Percentiles rank a stretch among this genome's conserved stretches.
Evolutionary conservation across 306 rosid species (phyloP).

Genomic region (Gleditsia sinensis): DNA sequence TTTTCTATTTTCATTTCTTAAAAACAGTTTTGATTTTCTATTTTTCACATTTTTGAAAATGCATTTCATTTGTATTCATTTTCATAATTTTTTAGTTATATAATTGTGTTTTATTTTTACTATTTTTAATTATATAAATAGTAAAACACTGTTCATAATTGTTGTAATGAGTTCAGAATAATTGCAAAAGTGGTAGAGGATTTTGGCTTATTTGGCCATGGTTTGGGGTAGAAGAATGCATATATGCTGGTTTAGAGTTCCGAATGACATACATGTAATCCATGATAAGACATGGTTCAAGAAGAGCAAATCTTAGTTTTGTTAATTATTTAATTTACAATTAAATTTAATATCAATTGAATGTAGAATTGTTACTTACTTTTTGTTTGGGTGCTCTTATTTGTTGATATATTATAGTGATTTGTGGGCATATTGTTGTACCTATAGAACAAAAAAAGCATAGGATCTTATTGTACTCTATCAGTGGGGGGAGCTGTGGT

Average conservation of each 20-base stretch:
- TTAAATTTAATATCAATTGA: not conserved
- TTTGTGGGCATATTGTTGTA: not conserved
- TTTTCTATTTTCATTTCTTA: no score
- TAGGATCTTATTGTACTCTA: not conserved
- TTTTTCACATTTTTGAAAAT: no score
- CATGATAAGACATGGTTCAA: constrained; percentile 8
- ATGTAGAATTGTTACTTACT: not conserved
- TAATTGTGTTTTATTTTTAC: no score
- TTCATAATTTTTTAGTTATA: no score
- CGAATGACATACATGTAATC: not conserved
- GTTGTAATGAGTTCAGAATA: no score
- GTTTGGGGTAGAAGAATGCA: constrained; percentile 10
- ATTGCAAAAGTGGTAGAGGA: not conserved
- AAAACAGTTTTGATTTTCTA: no score
- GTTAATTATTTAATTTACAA: not conserved
- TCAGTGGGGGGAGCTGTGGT: not conserved
- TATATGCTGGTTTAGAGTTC: constrained; percentile 16
- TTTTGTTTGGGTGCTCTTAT: constrained; percentile 8
- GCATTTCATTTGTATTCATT: no score
- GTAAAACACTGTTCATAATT: no score
- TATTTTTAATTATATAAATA: no score
- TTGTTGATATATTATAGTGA: constrained; percentile 16
- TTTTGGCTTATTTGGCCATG: constrained; percentile 13
- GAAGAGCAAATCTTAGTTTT: not conserved
- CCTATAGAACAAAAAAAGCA: not conserved